Conservation (phyloP, 129 eudicot genomes). For the Tagetes erecta region DNA sequence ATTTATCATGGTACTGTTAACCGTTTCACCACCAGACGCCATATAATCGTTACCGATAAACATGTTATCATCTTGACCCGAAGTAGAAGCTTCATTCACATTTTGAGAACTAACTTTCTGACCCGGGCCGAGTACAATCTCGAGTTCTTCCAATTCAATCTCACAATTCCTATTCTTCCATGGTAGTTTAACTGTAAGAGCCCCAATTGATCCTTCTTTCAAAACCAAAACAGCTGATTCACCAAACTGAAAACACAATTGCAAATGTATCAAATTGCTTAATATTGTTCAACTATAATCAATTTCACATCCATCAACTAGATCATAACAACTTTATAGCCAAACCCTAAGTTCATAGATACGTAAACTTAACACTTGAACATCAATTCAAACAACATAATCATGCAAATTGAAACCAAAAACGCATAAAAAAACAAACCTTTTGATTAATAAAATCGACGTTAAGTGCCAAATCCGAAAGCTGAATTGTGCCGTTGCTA, state of each 20-base stretch:
- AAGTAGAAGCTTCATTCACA: conserved; percentile 39
- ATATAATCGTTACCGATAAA: conserved; percentile 29
- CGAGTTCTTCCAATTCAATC: conserved; percentile 86
- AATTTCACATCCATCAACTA: no score
- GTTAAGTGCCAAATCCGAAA: conserved; percentile 81
- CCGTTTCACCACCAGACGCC: conserved; percentile 43
- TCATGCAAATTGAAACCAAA: neutral
- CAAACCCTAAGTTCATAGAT: neutral
- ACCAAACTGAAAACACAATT: conserved; percentile 56
- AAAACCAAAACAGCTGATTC: conserved; percentile 53
- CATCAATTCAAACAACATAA: conserved; percentile 15
- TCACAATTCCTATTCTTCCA: conserved; percentile 78
- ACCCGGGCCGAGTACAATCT: conserved; percentile 67
- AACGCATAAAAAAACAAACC: conserved; percentile 34
- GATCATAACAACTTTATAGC: neutral
- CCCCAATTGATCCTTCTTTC: conserved; percentile 82
- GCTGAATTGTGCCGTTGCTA: conserved; percentile 76
- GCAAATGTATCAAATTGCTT: neutral
- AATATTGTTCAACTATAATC: no score
- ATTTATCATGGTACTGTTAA: conserved; percentile 16
- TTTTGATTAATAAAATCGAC: conserved; percentile 75
- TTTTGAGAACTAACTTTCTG: conserved; percentile 17
- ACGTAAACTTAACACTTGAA: neutral
- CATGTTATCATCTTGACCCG: conserved; percentile 33
- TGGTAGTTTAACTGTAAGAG: conserved; percentile 64